A percentile compares a stretch with the other conserved stretches of the same genome.
Evolutionary conservation across 192 early-diverging fungal genomes (phyloP).

Genomic region (Entrophospora sp.): DNA sequence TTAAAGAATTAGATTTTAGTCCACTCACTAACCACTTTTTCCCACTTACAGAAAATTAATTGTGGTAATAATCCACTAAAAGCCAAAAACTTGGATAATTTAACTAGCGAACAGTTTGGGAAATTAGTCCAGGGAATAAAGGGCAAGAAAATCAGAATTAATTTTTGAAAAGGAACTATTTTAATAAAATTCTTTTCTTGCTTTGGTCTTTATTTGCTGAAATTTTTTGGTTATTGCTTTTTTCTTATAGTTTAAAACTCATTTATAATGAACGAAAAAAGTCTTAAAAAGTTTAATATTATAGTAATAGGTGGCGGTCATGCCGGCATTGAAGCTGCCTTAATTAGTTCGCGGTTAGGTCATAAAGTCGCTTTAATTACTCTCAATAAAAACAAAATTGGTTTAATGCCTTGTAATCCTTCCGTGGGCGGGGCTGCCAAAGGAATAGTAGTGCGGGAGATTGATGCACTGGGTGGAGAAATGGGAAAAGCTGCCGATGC

Average conservation of each 20-base stretch:
- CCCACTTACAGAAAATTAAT: background rate
- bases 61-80: background rate
- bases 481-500: background rate
- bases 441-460: conserved; percentile 7
- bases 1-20: background rate
- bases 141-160: background rate
- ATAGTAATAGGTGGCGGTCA: conserved; percentile 3
- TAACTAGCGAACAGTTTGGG: background rate
- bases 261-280: background rate
- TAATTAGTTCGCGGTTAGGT: background rate
- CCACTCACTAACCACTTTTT: background rate
- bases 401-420: conserved; percentile 3
- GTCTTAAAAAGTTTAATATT: background rate
- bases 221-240: too few species aligned
- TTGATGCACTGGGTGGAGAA: background rate
- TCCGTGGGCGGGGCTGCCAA: background rate
- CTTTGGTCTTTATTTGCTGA: too few species aligned
- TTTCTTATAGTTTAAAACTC: too few species aligned
- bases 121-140: background rate
- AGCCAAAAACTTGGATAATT: background rate
- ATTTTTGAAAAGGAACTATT: background rate
- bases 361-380: conserved; percentile 4
- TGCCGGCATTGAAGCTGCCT: background rate
- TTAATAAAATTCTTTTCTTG: background rate
- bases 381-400: conserved; percentile 3